These are phyloP conservation scores for Solanum medicagineum DNA, from an alignment of 257 asterid species.

Conservation along the genomic window DNA sequence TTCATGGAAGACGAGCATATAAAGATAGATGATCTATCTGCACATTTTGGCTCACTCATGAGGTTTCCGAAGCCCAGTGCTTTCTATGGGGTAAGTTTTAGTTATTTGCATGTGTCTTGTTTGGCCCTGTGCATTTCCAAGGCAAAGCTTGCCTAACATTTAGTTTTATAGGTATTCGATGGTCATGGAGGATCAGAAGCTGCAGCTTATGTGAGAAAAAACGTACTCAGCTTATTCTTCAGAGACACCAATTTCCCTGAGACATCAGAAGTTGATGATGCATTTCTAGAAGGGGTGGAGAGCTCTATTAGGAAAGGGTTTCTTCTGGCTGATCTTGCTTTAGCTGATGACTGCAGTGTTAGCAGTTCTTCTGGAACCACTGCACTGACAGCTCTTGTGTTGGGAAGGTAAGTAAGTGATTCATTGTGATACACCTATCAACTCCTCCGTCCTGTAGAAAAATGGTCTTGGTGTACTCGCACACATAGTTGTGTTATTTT, in stretches of 20 bases:
- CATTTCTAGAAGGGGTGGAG: slow-evolving; percentile 21
- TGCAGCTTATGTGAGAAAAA: slow-evolving; percentile 50
- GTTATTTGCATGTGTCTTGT: neutral
- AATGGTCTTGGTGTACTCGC: neutral
- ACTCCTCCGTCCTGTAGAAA: neutral
- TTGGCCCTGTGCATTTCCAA: neutral
- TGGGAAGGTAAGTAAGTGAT: slow-evolving; percentile 41
- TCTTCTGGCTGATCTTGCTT: slow-evolving; percentile 49
- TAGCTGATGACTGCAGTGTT: slow-evolving; percentile 49
- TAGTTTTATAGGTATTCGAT: slow-evolving; percentile 43
- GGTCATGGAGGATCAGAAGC: slow-evolving; percentile 96
- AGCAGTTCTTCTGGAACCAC: slow-evolving; percentile 61
- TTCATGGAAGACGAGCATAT: slow-evolving; percentile 87
- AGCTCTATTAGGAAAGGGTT: slow-evolving; percentile 39
- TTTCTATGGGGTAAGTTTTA: slow-evolving; percentile 56
- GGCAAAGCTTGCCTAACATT: neutral
- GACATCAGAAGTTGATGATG: slow-evolving; percentile 28
- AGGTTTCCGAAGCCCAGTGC: slow-evolving; percentile 56
- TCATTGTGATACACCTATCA: slow-evolving; percentile 18
- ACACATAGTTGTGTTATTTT: neutral
- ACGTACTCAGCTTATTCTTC: slow-evolving; percentile 48
- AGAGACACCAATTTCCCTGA: slow-evolving; percentile 45
- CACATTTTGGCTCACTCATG: slow-evolving; percentile 46
- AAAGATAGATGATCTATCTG: slow-evolving; percentile 56
- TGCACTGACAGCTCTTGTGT: slow-evolving; percentile 49